Percentiles rank a stretch among this genome's conserved stretches.
Conservation (phyloP, 2,329 filamentous ascomycete genomes). For the Clonostachys solani region DNA sequence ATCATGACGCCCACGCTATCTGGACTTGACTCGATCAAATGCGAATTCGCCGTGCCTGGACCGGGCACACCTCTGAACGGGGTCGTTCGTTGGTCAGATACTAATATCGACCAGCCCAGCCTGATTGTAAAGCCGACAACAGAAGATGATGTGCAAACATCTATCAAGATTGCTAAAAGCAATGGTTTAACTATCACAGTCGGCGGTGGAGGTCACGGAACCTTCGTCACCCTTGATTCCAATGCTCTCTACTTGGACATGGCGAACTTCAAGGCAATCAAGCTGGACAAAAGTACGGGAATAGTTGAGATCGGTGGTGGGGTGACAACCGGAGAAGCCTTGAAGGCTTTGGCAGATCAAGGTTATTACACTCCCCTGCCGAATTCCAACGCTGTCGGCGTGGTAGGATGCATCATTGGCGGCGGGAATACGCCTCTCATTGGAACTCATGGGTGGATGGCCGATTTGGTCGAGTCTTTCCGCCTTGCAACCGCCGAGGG, state of each 20-base stretch:
- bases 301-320: conserved; percentile 23
- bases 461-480: conserved; percentile 19
- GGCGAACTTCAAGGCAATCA: conserved; percentile 18
- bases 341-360: conserved; percentile 10
- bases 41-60: too few relatives aligned
- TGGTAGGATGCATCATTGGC: conserved; percentile 18
- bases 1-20: too few relatives aligned
- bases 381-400: conserved; percentile 12
- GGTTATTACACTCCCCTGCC: conserved; percentile 23
- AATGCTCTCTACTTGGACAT: conserved; percentile 25
- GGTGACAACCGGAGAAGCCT: conserved; percentile 14
- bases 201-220: conserved; percentile 19
- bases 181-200: conserved; percentile 20
- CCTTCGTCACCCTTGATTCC: conserved; percentile 19
- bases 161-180: conserved; percentile 15
- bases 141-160: conserved; percentile 17
- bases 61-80: too few relatives aligned
- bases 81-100: conserved; percentile 22
- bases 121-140: conserved; percentile 17
- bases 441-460: conserved; percentile 23
- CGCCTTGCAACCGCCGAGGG: conserved; percentile 16
- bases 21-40: too few relatives aligned
- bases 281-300: conserved; percentile 12
- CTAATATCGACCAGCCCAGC: conserved; percentile 13
- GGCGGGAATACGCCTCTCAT: conserved; percentile 16